phyloP scores from a whole-genome alignment of 2,329 filamentous ascomycete species.

The Lomentospora prolificans region DNA sequence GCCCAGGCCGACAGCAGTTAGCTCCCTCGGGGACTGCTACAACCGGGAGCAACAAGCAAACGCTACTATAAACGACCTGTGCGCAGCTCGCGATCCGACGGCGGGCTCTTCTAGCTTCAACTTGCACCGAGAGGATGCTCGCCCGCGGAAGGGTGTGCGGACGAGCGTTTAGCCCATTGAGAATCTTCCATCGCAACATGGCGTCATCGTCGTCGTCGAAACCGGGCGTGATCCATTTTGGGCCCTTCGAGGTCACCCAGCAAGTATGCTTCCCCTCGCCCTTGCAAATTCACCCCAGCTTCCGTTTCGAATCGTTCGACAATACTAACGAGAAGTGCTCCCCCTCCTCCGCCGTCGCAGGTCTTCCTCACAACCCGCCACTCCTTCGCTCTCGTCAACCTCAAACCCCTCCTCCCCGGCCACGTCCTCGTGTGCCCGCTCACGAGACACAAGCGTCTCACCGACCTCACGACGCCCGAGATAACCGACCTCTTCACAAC shows the following conservation, averaged over 20 bases:
- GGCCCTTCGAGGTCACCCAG: constrained; percentile 64
- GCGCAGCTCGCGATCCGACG: too few relatives aligned
- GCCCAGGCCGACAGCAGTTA: too few relatives aligned
- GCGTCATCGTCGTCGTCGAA: constrained; percentile 3
- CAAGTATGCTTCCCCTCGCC: constrained; percentile 41
- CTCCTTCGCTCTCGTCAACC: constrained; percentile 85
- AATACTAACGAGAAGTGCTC: background rate
- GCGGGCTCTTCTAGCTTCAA: background rate
- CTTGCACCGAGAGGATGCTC: background rate
- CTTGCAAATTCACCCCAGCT: background rate
- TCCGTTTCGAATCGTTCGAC: background rate
- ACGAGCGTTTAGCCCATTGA: background rate
- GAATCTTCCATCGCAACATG: constrained; percentile 5
- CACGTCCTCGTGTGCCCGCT: constrained; percentile 85
- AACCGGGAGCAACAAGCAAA: too few relatives aligned
- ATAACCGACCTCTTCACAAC: constrained; percentile 76
- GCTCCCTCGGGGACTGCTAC: too few relatives aligned
- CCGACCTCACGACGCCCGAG: constrained; percentile 62
- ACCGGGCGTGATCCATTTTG: constrained; percentile 48
- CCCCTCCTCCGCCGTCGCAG: constrained; percentile 35
- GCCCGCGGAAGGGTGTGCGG: background rate
- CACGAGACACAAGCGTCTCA: constrained; percentile 58
- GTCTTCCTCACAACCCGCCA: constrained; percentile 77
- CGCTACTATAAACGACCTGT: too few relatives aligned
- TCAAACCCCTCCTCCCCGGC: constrained; percentile 87